These are phyloP conservation scores for Termitomyces sp. DNA, from an alignment of 768 basidiomycete genomes.

Conservation along the genomic window DNA sequence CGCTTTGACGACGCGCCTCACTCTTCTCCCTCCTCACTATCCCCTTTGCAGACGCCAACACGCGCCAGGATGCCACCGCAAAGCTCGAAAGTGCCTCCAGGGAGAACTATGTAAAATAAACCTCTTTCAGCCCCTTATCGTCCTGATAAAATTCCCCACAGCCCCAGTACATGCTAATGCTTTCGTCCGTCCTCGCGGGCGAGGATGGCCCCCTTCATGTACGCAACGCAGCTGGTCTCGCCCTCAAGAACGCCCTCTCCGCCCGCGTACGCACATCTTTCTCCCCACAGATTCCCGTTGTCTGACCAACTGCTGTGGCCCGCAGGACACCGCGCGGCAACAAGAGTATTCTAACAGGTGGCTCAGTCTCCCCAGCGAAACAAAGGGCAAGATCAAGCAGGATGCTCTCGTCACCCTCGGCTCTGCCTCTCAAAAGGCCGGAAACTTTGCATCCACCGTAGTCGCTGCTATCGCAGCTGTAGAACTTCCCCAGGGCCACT, in stretches of 20 bases:
- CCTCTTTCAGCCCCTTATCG: slow-evolving; percentile 14
- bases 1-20: slow-evolving; percentile 34
- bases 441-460: slow-evolving; percentile 88
- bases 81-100: slow-evolving; percentile 83
- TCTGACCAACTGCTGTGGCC: slow-evolving; percentile 14
- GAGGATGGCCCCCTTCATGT: slow-evolving; percentile 68
- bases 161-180: slow-evolving; percentile 92
- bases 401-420: slow-evolving; percentile 80
- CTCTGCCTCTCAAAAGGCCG: slow-evolving; percentile 67
- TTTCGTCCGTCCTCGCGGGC: slow-evolving; percentile 80
- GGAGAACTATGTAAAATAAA: slow-evolving; percentile 80
- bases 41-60: slow-evolving; percentile 63
- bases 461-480: slow-evolving; percentile 92
- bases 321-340: slow-evolving; percentile 73
- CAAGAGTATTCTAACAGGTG: slow-evolving; percentile 75
- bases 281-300: slow-evolving; percentile 11
- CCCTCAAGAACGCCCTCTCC: slow-evolving; percentile 91
- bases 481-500: slow-evolving; percentile 84
- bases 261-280: slow-evolving; percentile 65
- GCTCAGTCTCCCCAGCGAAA: slow-evolving; percentile 66
- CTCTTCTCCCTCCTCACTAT: slow-evolving; percentile 18
- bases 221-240: slow-evolving; percentile 93
- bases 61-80: slow-evolving; percentile 89
- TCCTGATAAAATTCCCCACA: slow-evolving; percentile 31
- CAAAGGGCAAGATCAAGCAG: slow-evolving; percentile 82